These are phyloP conservation scores for Theobroma cacao DNA, from an alignment of 345 rosid genomes.

Conservation along the genomic window DNA sequence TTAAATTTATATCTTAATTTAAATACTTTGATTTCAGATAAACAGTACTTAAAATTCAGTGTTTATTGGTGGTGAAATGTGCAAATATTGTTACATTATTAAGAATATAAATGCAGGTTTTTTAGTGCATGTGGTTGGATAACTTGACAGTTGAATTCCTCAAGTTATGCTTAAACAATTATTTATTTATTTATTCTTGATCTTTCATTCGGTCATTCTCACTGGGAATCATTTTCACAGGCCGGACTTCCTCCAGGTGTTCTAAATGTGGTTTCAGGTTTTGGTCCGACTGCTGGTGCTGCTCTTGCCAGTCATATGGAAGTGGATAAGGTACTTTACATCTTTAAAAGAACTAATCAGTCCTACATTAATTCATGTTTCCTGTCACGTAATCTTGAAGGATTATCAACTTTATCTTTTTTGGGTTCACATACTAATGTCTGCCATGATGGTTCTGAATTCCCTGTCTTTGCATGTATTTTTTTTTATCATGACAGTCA, in stretches of 20 bases:
- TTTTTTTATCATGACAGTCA: not conserved
- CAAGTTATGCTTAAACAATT: not conserved
- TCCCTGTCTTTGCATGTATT: not conserved
- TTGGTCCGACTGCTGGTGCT: slow-evolving; percentile 65
- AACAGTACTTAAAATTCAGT: not conserved
- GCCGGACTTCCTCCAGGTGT: slow-evolving; percentile 78
- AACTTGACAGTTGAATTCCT: not conserved
- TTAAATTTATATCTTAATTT: not conserved
- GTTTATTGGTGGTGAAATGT: not conserved
- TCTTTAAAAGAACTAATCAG: not conserved
- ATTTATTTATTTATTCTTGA: not conserved
- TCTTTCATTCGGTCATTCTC: slow-evolving; percentile 6
- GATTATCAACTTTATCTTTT: not conserved
- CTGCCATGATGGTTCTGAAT: not conserved
- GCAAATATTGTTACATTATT: not conserved
- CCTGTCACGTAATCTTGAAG: not conserved
- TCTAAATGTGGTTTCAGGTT: slow-evolving; percentile 62
- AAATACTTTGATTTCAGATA: not conserved
- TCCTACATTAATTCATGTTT: not conserved
- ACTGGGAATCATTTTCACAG: slow-evolving; percentile 25
- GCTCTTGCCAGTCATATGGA: slow-evolving; percentile 68
- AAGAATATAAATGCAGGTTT: not conserved
- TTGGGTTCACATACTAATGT: not conserved
- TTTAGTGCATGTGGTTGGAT: not conserved
- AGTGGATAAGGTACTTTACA: slow-evolving; percentile 60